Evolutionary conservation across 2,329 filamentous ascomycete species (phyloP).

Genomic region (Apiospora marii): DNA sequence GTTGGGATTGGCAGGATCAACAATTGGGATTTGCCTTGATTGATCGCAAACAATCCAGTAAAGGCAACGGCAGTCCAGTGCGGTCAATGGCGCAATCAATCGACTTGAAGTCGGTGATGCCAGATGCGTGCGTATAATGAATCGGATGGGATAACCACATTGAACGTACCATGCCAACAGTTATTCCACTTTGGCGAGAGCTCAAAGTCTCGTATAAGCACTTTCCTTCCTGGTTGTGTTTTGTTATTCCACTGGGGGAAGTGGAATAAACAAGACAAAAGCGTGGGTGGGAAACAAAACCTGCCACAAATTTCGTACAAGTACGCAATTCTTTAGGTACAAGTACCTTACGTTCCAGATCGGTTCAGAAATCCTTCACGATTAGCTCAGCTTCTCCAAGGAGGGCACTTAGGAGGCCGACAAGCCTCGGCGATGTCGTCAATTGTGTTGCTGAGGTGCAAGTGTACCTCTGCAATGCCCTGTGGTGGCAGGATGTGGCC

Average conservation of each 20-base stretch:
- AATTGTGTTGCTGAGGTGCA: not conserved
- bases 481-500: not conserved
- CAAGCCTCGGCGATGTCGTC: not conserved
- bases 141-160: not conserved
- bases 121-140: not conserved
- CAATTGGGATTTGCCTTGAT: not conserved
- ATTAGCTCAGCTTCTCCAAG: not conserved
- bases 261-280: not conserved
- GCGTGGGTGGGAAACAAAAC: not conserved
- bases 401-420: not conserved
- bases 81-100: not conserved
- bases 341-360: not conserved
- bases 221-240: not conserved
- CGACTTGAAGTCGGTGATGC: not conserved
- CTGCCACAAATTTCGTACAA: not conserved
- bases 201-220: not conserved
- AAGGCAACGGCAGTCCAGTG: not conserved
- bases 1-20: not conserved
- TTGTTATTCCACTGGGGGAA: not conserved
- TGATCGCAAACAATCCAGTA: not conserved
- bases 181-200: not conserved
- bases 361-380: not conserved
- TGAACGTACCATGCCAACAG: not conserved
- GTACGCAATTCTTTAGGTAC: not conserved
- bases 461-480: not conserved